Evolutionary conservation across 2,329 filamentous ascomycete genomes (phyloP).

Genomic region (Chrysoporthe cubensis): DNA sequence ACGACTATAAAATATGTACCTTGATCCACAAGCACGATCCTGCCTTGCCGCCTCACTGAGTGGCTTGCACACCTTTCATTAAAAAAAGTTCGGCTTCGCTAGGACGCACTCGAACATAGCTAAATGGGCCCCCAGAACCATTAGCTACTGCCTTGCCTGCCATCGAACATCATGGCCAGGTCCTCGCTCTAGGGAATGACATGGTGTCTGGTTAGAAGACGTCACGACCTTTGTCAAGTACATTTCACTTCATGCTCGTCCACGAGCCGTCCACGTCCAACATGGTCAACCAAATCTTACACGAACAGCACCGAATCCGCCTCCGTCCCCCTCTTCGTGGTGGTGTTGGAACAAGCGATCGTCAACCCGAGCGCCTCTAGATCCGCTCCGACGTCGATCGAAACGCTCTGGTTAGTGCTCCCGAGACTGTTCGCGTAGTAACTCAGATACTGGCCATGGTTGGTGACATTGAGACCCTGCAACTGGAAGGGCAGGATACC

Average conservation of each 20-base stretch:
- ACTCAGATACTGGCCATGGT: conserved; percentile 54
- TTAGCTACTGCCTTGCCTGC: conserved; percentile 13
- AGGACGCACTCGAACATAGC: not conserved
- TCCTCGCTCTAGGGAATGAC: not conserved
- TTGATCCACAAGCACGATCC: not conserved
- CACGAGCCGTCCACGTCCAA: not conserved
- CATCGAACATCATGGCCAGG: not conserved
- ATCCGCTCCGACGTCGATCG: conserved; percentile 55
- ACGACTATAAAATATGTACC: not conserved
- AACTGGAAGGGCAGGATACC: conserved; percentile 60
- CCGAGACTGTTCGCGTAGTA: conserved; percentile 62
- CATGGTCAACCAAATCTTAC: not conserved
- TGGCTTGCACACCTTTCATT: not conserved
- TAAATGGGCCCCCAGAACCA: not conserved
- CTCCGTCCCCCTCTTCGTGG: not conserved
- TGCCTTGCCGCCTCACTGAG: not conserved
- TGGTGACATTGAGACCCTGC: conserved; percentile 54
- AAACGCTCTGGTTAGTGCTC: conserved; percentile 53
- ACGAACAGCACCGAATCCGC: not conserved
- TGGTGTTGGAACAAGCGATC: conserved; percentile 22
- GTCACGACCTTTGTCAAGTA: not conserved
- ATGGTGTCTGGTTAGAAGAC: not conserved
- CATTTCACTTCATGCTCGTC: not conserved
- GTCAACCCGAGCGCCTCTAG: conserved; percentile 35
- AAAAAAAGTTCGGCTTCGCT: no score